Percentiles rank a stretch among this genome's conserved stretches.
phyloP scores from a whole-genome alignment of 2,329 filamentous ascomycete species.

The Volutella citrinella region DNA sequence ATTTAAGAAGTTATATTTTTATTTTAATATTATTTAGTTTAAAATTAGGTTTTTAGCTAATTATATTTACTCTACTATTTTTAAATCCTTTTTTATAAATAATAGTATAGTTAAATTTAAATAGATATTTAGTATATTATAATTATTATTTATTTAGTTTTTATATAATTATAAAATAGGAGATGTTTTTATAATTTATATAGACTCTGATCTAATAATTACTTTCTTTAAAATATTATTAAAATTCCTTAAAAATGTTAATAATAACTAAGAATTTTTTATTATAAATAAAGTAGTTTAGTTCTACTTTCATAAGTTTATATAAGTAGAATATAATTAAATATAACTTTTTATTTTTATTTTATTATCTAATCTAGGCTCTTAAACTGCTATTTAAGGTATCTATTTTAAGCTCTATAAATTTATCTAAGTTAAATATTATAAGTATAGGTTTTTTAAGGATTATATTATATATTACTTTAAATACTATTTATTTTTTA shows the following conservation, averaged over 20 bases:
- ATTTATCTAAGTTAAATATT: background rate
- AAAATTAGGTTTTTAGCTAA: background rate
- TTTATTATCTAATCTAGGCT: conserved; percentile 1
- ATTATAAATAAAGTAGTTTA: background rate
- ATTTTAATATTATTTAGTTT: background rate
- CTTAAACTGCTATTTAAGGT: background rate
- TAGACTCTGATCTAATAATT: background rate
- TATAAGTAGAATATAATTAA: background rate
- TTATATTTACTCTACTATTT: background rate
- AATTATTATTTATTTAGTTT: background rate
- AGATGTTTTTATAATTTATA: background rate
- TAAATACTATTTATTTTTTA: background rate
- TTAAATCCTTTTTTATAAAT: background rate
- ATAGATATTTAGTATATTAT: background rate
- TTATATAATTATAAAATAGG: background rate
- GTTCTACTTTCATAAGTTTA: background rate
- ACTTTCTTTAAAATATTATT: background rate
- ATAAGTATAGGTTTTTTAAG: background rate
- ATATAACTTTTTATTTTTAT: background rate
- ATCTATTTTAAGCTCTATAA: background rate
- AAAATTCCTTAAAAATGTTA: background rate
- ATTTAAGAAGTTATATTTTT: background rate
- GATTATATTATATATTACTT: background rate
- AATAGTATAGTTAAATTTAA: background rate
- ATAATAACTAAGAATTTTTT: conserved; percentile 1